These are phyloP conservation scores for Crithidia fasciculata DNA, from an alignment of 208 protist genomes.

Conservation along the genomic window DNA sequence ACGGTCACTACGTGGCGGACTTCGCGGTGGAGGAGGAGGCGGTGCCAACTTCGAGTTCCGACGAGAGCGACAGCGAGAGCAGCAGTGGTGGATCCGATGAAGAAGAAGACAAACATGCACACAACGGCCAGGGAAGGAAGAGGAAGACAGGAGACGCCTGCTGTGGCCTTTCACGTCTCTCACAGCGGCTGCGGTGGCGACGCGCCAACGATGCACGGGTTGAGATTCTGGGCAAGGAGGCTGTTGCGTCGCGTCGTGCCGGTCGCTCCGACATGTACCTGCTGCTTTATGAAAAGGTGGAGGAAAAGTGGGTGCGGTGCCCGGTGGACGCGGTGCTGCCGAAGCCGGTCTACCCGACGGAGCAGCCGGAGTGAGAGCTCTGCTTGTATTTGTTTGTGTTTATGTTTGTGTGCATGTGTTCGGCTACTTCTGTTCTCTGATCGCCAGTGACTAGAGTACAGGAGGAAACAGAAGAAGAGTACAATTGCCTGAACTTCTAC, in stretches of 20 bases:
- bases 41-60: background rate
- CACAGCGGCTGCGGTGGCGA: slow-evolving; percentile 30
- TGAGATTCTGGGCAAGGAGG: slow-evolving; percentile 12
- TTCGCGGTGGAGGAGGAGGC: slow-evolving; percentile 41
- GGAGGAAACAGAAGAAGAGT: too few relatives aligned
- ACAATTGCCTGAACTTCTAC: too few relatives aligned
- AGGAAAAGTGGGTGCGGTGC: slow-evolving; percentile 47
- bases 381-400: background rate
- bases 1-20: slow-evolving; percentile 74
- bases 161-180: too few relatives aligned
- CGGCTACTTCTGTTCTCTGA: background rate
- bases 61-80: background rate
- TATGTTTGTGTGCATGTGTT: background rate
- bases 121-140: background rate
- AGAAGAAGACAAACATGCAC: background rate
- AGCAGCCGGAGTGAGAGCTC: background rate
- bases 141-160: background rate
- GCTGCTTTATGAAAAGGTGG: slow-evolving; percentile 70
- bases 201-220: slow-evolving; percentile 66
- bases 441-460: too few relatives aligned
- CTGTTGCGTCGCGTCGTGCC: slow-evolving; percentile 19
- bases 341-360: slow-evolving; percentile 10
- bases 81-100: background rate
- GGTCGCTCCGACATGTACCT: slow-evolving; percentile 57
- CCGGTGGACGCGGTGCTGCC: slow-evolving; percentile 54